Percentiles rank a stretch among this genome's conserved stretches.
These are phyloP conservation scores for Mycena rosella DNA, from an alignment of 768 basidiomycete species.

Conservation along the genomic window DNA sequence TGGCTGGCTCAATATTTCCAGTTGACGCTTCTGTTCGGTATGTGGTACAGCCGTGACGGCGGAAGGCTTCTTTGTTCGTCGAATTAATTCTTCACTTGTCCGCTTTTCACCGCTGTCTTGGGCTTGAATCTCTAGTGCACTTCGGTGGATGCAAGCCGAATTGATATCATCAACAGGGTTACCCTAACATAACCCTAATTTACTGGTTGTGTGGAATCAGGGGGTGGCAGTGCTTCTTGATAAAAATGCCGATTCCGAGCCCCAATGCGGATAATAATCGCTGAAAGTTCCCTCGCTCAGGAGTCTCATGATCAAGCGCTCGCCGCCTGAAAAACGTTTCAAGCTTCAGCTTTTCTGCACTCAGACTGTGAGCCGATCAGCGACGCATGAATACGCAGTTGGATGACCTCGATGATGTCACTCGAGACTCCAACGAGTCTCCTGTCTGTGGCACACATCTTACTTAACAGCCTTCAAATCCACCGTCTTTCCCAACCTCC, in stretches of 20 bases:
- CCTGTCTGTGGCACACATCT: too few relatives aligned
- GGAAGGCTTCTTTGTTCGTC: too few relatives aligned
- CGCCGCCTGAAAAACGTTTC: slow-evolving; percentile 13
- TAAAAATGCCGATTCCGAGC: slow-evolving; percentile 2
- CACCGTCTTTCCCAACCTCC: slow-evolving; percentile 14
- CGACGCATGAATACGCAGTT: slow-evolving; percentile 15
- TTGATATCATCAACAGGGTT: too few relatives aligned
- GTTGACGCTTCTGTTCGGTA: too few relatives aligned
- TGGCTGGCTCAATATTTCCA: too few relatives aligned
- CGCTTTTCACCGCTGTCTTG: too few relatives aligned
- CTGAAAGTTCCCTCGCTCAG: not conserved
- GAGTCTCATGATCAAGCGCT: slow-evolving; percentile 21
- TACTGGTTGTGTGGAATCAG: slow-evolving; percentile 9
- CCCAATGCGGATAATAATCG: slow-evolving; percentile 7
- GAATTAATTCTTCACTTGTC: too few relatives aligned
- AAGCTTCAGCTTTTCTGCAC: slow-evolving; percentile 11
- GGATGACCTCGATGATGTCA: slow-evolving; percentile 24
- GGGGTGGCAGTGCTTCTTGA: slow-evolving; percentile 19
- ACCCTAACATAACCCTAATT: too few relatives aligned
- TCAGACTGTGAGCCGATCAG: slow-evolving; percentile 12
- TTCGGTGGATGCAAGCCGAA: too few relatives aligned
- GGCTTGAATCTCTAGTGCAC: too few relatives aligned
- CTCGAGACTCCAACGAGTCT: slow-evolving; percentile 11
- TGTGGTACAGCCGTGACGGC: too few relatives aligned
- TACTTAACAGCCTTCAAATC: slow-evolving; percentile 17